phyloP scores from a whole-genome alignment of 1,139 yeast genomes.

The Saccharomyces pastorianus region DNA sequence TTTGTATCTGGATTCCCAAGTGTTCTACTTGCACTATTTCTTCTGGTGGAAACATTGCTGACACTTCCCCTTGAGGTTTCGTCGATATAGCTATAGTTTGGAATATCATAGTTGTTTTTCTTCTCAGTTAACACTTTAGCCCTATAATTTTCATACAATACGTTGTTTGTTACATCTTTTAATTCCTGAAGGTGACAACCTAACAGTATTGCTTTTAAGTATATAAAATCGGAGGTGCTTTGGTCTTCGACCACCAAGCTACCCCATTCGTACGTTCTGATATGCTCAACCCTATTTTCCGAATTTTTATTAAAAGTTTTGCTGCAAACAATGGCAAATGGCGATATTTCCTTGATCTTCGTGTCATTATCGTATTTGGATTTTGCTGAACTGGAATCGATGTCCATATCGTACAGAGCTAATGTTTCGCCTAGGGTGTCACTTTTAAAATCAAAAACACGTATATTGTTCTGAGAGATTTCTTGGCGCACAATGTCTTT shows the following conservation, averaged over 20 bases:
- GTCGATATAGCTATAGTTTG: neutral
- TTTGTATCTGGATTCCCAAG: neutral
- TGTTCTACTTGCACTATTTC: neutral
- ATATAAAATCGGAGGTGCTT: conserved; percentile 53
- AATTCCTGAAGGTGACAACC: conserved; percentile 76
- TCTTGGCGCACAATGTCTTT: conserved; percentile 40
- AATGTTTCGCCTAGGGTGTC: conserved; percentile 31
- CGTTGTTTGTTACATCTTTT: conserved; percentile 60
- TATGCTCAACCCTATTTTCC: conserved; percentile 27
- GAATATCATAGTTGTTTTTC: conserved; percentile 1
- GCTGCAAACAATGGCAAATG: conserved; percentile 43
- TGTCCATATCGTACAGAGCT: conserved; percentile 19
- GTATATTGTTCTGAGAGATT: conserved; percentile 39
- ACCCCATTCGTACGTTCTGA: conserved; percentile 43
- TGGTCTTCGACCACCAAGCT: conserved; percentile 43
- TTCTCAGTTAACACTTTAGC: conserved; percentile 30
- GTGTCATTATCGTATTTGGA: conserved; percentile 4
- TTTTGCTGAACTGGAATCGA: conserved; percentile 11
- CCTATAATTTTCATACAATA: conserved; percentile 63
- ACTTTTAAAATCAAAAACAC: conserved; percentile 42
- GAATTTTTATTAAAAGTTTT: conserved; percentile 30
- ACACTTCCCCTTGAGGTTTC: conserved; percentile 5
- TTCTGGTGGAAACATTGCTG: conserved; percentile 5
- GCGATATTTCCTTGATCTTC: conserved; percentile 36
- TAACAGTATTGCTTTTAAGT: conserved; percentile 56